Base-by-base conservation (phyloP, 1,139 yeast species). In the Pichia sp. region DNA sequence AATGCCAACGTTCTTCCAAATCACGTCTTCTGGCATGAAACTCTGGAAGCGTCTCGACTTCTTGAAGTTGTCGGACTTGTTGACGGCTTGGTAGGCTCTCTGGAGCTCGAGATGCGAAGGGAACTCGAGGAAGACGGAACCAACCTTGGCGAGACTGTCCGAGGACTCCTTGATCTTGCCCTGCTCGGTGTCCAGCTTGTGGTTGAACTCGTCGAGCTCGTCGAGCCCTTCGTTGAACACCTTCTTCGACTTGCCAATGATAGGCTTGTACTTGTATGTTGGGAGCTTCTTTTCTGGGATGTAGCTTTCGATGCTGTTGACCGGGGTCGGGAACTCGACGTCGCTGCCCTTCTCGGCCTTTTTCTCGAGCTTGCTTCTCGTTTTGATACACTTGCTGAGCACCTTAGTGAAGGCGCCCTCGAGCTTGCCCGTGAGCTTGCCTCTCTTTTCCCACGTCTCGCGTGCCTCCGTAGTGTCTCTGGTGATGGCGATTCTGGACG, bases 101-200 rank as follows among this genome's bases (percentile, higher is more conserved):
- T 92, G 97, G 44, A 95, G 89, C 64, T 89, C 89, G 66, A 86
- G 84, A 71, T 90, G 97, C 56, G 90, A 81, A 54, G 87, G 83
- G 70, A 93, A 93, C 68, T 88, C 93, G 52, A 93, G 78, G 67
- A 93, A 90, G 19, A 87, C 96, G 42, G 97, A 87, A 54, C 87
- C 83, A 47, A 78, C 69, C 64, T 82, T 52, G 8, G 76, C 73
- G 56, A 75, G 72, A 19, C 75, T 69, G 51, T 74, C 72, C 7
- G 67, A 65, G 62, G 75, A 74, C 47, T 8, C 8, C 10, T 31
- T 19, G 36, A 55, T 49, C 26, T 73, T 72, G 40, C 67, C 66
- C 72, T 90, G 97, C 61, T 80, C 70, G 45, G 78, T 77, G 53
- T 73, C 74, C 60, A 93, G 84, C 61, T 87, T 84, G 26, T 72